A percentile compares a stretch with the other conserved stretches of the same genome.
Evolutionary conservation across 306 rosid species (phyloP).

Genomic region (Vigna nakashimae): DNA sequence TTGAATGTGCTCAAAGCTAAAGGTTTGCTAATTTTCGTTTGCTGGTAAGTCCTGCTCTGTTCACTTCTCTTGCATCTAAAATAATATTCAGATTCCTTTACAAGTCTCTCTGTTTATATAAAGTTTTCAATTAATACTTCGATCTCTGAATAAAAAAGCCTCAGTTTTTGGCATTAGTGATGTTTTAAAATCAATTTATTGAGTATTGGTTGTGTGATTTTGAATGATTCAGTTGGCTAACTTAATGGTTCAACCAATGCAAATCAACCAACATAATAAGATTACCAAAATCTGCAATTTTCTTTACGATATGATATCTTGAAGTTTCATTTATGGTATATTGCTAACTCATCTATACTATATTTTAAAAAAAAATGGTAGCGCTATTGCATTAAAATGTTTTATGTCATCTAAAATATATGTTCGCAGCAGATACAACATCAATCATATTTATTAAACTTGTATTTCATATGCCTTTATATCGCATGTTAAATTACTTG

Average conservation of each 20-base stretch:
- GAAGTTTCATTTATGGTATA: slow-evolving; percentile 1
- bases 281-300: background rate
- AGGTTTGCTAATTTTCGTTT: slow-evolving; percentile 32
- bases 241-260: slow-evolving; percentile 3
- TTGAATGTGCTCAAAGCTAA: slow-evolving; percentile 97
- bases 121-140: background rate
- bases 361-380: no score
- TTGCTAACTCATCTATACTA: background rate
- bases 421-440: no score
- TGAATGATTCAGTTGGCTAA: slow-evolving; percentile 11
- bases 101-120: background rate
- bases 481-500: background rate
- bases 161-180: background rate
- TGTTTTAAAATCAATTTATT: background rate
- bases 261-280: background rate
- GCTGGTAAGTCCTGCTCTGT: slow-evolving; percentile 35
- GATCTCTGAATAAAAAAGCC: slow-evolving; percentile 15
- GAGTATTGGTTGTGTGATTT: background rate
- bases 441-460: background rate
- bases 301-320: slow-evolving; percentile 4
- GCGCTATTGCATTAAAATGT: no score
- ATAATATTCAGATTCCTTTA: background rate
- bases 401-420: no score
- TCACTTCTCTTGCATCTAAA: slow-evolving; percentile 9
- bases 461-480: background rate